Base-by-base conservation (phyloP, 2,329 filamentous ascomycete species). In the Penicillium aurantiogriseum region DNA sequence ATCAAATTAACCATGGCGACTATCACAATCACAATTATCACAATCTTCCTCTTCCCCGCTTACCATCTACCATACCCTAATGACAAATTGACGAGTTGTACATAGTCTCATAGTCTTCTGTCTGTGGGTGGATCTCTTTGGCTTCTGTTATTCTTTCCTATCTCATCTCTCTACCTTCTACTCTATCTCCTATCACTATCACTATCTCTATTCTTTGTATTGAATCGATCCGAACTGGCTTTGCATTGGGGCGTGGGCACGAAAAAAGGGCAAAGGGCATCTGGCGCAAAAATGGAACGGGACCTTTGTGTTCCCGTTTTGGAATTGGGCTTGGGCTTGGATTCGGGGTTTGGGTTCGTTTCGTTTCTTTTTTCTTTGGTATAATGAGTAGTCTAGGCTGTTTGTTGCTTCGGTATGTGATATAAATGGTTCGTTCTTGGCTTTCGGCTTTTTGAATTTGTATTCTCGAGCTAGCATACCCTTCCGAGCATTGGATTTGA, bases 41-140 rank as follows among this genome's bases (percentile, higher is more conserved):
- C 17, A 29, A 17, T 21, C 33, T n/a, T 25, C 17, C 5, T 15
- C 11, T 38, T 19, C 23, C 36, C 35, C 21, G 8, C 17, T 33
- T 9, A 17, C 11, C 23, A 17, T 40, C 25, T 13, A 17, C 8
- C 13, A 29, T 49, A 19, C 17, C 19, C 27, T 44, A 43, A 51
- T 55, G 15, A 43, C n/a, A 23, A 55, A 44, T 21, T 51, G 21
- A 51, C 46, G 47, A 55, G 39, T 51, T 51, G 47, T 51, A 51
- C 33, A 51, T 55, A 55, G 38, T 49, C 27, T 33, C 27, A 35
- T 46, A 11, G 13, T n/a, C 6, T 25, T 42, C 19, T 15, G 15
- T 43, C 33, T 23, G n/a, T 39, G 27, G 25, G 43, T 31, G 44
- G 51, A n/a, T 27, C 2, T 23, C 23, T 44, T 29, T 50, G n/a